Evolutionary conservation across 345 rosid species (phyloP).

Genomic region (Lepidium didymum): DNA sequence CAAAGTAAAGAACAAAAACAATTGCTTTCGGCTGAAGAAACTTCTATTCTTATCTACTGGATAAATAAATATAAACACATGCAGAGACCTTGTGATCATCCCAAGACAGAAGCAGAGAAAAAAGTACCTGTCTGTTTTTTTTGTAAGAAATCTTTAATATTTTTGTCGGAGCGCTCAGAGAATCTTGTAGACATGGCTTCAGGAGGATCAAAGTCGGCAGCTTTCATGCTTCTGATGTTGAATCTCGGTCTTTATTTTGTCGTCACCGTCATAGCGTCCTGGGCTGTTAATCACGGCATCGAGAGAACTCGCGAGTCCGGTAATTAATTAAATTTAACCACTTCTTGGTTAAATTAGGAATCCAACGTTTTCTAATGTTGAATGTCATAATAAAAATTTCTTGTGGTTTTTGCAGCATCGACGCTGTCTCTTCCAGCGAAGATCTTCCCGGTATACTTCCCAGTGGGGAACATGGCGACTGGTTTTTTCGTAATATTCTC

Average conservation of each 20-base stretch:
- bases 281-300: conserved; percentile 78
- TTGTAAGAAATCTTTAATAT: background rate
- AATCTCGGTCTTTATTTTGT: conserved; percentile 65
- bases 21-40: conserved; percentile 47
- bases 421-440: conserved; percentile 56
- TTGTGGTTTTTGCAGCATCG: conserved; percentile 45
- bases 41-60: background rate
- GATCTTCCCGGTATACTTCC: conserved; percentile 77
- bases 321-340: conserved; percentile 3
- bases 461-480: conserved; percentile 84
- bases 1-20: conserved; percentile 16
- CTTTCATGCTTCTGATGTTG: conserved; percentile 52
- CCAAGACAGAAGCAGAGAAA: conserved; percentile 10
- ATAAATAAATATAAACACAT: background rate
- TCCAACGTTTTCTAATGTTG: background rate
- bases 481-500: conserved; percentile 63
- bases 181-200: conserved; percentile 46
- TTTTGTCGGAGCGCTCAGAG: conserved; percentile 16
- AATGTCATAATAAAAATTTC: background rate
- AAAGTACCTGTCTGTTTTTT: background rate
- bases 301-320: conserved; percentile 55
- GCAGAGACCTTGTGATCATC: conserved; percentile 5
- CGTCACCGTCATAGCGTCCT: conserved; percentile 50
- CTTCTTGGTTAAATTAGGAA: background rate
- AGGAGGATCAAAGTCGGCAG: conserved; percentile 54